Conservation (phyloP, 495 filamentous ascomycete genomes). For the Neurospora terricola region DNA sequence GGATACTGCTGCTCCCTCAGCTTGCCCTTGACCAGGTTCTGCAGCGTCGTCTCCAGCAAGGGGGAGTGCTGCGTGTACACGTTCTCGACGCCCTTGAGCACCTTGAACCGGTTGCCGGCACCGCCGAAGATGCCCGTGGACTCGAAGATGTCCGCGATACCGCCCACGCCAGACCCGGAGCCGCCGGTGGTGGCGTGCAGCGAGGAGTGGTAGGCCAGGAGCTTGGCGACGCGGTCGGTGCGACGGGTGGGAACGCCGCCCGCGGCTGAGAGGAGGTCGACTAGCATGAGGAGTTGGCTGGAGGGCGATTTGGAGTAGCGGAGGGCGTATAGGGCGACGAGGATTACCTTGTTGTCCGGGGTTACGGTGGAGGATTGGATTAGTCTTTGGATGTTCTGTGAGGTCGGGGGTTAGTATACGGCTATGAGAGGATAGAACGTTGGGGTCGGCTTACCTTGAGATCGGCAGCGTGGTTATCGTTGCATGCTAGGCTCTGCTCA, state of each 20-base stretch:
- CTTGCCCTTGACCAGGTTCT: constrained; percentile 85
- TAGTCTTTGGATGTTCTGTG: constrained; percentile 70
- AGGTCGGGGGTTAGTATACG: not conserved
- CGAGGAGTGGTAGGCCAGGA: constrained; percentile 74
- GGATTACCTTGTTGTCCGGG: constrained; percentile 66
- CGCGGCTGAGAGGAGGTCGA: constrained; percentile 74
- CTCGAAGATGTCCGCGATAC: constrained; percentile 85
- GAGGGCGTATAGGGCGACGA: constrained; percentile 86
- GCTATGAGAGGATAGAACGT: not conserved
- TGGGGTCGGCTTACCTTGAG: constrained; percentile 53
- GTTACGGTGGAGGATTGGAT: constrained; percentile 69
- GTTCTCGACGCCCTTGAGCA: constrained; percentile 93
- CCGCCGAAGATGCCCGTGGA: constrained; percentile 84
- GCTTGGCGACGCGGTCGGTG: constrained; percentile 62
- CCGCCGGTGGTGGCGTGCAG: constrained; percentile 59
- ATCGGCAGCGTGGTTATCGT: constrained; percentile 83
- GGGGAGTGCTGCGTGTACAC: constrained; percentile 98
- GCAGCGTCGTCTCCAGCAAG: constrained; percentile 72
- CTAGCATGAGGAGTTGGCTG: constrained; percentile 67
- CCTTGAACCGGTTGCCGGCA: constrained; percentile 83
- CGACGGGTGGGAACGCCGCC: constrained; percentile 62
- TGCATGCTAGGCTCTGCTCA: constrained; percentile 93
- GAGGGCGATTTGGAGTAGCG: constrained; percentile 81
- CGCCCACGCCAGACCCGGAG: constrained; percentile 25
- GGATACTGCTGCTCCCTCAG: constrained; percentile 79